phyloP scores from a whole-genome alignment of 768 basidiomycete species.

The Termitomyces sp. region DNA sequence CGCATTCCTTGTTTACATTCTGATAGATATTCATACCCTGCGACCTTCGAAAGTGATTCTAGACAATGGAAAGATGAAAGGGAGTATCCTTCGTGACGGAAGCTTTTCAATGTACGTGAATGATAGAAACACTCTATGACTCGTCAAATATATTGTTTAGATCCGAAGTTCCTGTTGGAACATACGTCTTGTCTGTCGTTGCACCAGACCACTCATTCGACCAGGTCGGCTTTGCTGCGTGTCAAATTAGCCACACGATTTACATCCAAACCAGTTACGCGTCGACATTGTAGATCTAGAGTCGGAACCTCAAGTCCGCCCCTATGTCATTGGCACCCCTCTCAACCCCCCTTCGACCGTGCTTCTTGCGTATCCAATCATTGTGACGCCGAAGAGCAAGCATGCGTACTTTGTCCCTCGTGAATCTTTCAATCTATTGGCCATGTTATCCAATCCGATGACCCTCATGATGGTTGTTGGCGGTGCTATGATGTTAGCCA shows the following conservation, averaged over 20 bases:
- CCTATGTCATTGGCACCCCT: slow-evolving; percentile 67
- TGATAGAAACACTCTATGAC: background rate
- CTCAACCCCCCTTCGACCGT: slow-evolving; percentile 51
- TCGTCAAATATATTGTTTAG: slow-evolving; percentile 27
- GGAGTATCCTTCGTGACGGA: slow-evolving; percentile 51
- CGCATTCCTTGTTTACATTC: background rate
- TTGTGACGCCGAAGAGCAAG: slow-evolving; percentile 47
- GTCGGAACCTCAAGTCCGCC: slow-evolving; percentile 42
- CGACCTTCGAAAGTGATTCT: slow-evolving; percentile 56
- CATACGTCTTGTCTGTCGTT: slow-evolving; percentile 62
- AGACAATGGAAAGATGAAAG: slow-evolving; percentile 51
- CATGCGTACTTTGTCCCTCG: slow-evolving; percentile 62
- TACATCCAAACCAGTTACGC: slow-evolving; percentile 44
- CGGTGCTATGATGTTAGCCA: slow-evolving; percentile 61
- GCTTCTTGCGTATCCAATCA: slow-evolving; percentile 57
- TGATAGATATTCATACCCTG: slow-evolving; percentile 25
- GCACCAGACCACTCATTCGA: slow-evolving; percentile 70
- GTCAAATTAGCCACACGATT: background rate
- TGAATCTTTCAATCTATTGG: slow-evolving; percentile 68
- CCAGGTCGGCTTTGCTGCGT: slow-evolving; percentile 36
- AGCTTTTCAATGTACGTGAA: slow-evolving; percentile 59
- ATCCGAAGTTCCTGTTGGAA: slow-evolving; percentile 62
- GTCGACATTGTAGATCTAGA: slow-evolving; percentile 51
- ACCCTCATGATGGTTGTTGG: slow-evolving; percentile 71
- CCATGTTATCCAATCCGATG: slow-evolving; percentile 83